Conservation (phyloP, 148 eudicot genomes). For the Diospyros lotus region DNA sequence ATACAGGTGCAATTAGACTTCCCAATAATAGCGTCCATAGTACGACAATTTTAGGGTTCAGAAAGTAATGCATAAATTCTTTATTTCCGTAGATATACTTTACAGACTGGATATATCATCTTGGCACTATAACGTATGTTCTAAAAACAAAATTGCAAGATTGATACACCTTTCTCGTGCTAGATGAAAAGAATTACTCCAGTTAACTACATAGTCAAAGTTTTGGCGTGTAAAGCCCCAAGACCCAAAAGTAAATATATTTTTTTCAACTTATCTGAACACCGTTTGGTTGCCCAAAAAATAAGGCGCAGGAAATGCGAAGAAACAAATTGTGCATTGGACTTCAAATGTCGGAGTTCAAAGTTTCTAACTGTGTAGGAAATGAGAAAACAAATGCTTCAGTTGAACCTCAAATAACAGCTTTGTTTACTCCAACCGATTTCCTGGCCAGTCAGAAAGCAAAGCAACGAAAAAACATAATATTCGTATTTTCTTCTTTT, state of each 20-base stretch:
- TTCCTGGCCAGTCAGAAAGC: no score
- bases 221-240: not conserved
- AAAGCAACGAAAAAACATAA: not conserved
- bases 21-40: not conserved
- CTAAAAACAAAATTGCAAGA: no score
- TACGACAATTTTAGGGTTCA: not conserved
- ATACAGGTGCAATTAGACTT: not conserved
- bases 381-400: not conserved
- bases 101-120: no score
- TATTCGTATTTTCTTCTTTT: not conserved
- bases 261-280: not conserved
- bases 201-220: not conserved
- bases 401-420: not conserved
- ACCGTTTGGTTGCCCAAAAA: not conserved
- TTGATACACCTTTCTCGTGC: not conserved
- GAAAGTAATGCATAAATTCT: no score
- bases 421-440: not conserved
- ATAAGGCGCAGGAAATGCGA: not conserved
- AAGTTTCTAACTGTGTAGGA: not conserved
- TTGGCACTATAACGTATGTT: no score
- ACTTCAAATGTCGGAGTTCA: not conserved
- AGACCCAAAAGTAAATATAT: not conserved
- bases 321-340: not conserved
- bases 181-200: not conserved
- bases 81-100: no score